These are phyloP conservation scores for Neofusicoccum ribis DNA, from an alignment of 2,329 filamentous ascomycete species.

Conservation along the genomic window DNA sequence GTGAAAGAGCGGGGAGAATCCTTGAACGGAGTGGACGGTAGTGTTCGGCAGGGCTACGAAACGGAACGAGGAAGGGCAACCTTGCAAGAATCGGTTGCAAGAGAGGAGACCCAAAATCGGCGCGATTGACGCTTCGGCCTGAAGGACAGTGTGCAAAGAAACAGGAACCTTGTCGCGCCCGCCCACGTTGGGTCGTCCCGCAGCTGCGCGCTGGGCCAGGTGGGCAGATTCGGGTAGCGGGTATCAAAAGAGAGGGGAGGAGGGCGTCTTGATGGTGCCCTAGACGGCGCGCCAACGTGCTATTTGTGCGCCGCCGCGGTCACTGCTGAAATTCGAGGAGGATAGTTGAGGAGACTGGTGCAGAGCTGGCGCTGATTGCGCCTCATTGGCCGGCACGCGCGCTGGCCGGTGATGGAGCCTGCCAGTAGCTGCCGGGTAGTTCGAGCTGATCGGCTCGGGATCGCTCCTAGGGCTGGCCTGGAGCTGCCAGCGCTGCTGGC, in stretches of 20 bases:
- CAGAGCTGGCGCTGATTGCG: constrained; percentile 6
- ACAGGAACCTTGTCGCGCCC: constrained; percentile 18
- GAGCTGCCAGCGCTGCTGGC: constrained; percentile 21
- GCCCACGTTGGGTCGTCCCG: constrained; percentile 19
- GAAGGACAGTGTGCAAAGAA: constrained; percentile 17
- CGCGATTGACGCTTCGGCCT: constrained; percentile 20
- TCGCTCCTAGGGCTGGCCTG: constrained; percentile 31
- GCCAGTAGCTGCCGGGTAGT: constrained; percentile 15
- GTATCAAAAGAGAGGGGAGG: constrained; percentile 14
- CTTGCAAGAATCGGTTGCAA: constrained; percentile 19
- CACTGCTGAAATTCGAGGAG: constrained; percentile 18
- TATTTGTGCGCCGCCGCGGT: constrained; percentile 12
- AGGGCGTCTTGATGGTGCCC: constrained; percentile 8
- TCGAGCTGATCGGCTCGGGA: constrained; percentile 25
- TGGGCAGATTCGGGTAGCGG: constrained; percentile 3
- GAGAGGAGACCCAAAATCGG: constrained; percentile 18
- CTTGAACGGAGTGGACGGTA: constrained; percentile 31
- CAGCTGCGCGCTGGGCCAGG: constrained; percentile 3
- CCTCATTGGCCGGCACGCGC: constrained; percentile 17
- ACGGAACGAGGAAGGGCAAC: constrained; percentile 20
- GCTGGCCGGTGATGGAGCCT: constrained; percentile 1
- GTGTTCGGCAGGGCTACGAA: constrained; percentile 29
- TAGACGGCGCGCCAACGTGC: constrained; percentile 6
- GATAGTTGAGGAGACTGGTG: constrained; percentile 16
- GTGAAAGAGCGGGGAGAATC: constrained; percentile 38